Percentiles rank a stretch among this genome's conserved stretches.
Evolutionary conservation across 2,329 filamentous ascomycete species (phyloP).

Genomic region (Trichophyton verrucosum): DNA sequence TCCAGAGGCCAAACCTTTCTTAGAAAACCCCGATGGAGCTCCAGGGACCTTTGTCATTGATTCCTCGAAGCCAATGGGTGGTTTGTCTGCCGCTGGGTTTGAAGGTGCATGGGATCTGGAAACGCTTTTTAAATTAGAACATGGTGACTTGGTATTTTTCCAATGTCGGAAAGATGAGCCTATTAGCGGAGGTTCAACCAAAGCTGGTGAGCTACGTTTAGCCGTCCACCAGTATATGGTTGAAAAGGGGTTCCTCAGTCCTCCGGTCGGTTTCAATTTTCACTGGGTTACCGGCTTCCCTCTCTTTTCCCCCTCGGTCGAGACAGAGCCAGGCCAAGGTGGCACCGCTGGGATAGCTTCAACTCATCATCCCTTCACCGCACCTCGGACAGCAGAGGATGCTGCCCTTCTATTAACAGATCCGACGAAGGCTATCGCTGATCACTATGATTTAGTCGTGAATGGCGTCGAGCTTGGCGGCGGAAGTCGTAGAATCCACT

Average conservation of each 20-base stretch:
- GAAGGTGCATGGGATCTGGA: slow-evolving; percentile 51
- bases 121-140: slow-evolving; percentile 41
- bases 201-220: slow-evolving; percentile 59
- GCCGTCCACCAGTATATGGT: slow-evolving; percentile 59
- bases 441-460: slow-evolving; percentile 91
- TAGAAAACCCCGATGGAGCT: slow-evolving; percentile 59
- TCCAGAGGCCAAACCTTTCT: slow-evolving; percentile 45
- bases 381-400: slow-evolving; percentile 60
- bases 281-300: slow-evolving; percentile 87
- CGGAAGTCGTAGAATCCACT: slow-evolving; percentile 84
- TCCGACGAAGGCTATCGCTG: slow-evolving; percentile 61
- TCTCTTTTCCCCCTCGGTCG: slow-evolving; percentile 65
- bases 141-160: slow-evolving; percentile 68
- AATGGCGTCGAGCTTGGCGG: slow-evolving; percentile 93
- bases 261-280: slow-evolving; percentile 48
- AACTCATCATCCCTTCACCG: slow-evolving; percentile 93
- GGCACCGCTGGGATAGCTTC: slow-evolving; percentile 67
- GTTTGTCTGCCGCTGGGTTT: slow-evolving; percentile 66
- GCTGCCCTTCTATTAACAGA: slow-evolving; percentile 60
- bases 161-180: slow-evolving; percentile 60
- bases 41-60: slow-evolving; percentile 71
- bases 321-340: slow-evolving; percentile 63
- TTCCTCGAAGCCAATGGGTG: slow-evolving; percentile 57
- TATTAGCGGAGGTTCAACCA: slow-evolving; percentile 59
- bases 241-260: slow-evolving; percentile 44